A percentile compares a stretch with the other conserved stretches of the same genome.
Conservation (phyloP, 371 early-diverging fungal species). For the Conidiobolus coronatus region DNA sequence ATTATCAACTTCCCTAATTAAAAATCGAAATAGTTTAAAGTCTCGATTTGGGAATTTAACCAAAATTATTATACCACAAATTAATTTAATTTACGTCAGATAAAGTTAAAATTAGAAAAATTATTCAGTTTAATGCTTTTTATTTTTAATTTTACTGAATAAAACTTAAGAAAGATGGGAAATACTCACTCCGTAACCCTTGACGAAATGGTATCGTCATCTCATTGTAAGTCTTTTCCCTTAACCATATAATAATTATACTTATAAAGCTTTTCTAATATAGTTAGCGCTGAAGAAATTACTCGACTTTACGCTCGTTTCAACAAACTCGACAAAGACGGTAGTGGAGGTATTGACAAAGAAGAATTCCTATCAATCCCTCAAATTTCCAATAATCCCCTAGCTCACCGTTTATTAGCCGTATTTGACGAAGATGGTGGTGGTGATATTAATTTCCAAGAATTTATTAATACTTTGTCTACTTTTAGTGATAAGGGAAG, state of each 20-base stretch:
- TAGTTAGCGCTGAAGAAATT: conserved; percentile 82
- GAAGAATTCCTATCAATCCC: conserved; percentile 89
- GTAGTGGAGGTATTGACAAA: conserved; percentile 79
- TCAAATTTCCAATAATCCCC: conserved; percentile 87
- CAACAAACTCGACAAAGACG: conserved; percentile 88
- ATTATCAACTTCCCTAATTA: too few species aligned
- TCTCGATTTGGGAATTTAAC: too few species aligned
- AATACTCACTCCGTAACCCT: conserved; percentile 5
- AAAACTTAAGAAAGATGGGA: conserved; percentile 1
- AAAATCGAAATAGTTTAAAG: too few species aligned
- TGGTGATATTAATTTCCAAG: conserved; percentile 94
- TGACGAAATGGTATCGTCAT: conserved; percentile 6
- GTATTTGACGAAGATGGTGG: conserved; percentile 93
- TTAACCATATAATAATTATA: too few species aligned
- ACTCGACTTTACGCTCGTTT: conserved; percentile 92
- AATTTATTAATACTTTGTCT: conserved; percentile 82
- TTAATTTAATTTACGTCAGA: too few species aligned
- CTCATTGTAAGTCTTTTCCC: conserved; percentile 5
- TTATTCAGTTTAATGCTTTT: too few species aligned
- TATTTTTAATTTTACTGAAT: too few species aligned
- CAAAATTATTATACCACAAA: too few species aligned
- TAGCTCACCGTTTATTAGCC: conserved; percentile 82
- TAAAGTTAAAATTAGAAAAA: too few species aligned
- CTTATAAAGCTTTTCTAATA: too few species aligned
- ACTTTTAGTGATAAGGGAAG: conserved; percentile 84